A percentile compares a stretch with the other conserved stretches of the same genome.
Conservation (phyloP, 1,284 basidiomycete species). For the Vanrija sp. region DNA sequence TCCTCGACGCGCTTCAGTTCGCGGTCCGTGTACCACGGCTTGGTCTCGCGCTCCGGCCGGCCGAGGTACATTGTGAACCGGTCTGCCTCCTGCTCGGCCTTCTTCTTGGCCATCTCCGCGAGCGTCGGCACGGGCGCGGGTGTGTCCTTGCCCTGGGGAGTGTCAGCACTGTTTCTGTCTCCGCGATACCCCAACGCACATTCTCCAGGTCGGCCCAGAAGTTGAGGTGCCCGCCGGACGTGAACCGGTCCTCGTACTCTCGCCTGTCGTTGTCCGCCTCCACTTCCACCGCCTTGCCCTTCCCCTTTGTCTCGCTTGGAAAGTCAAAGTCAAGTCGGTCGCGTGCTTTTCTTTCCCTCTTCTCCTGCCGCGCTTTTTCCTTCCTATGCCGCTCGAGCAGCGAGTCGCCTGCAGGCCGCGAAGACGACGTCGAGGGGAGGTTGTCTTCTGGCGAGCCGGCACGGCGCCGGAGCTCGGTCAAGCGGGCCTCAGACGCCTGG, state of each 20-base stretch:
- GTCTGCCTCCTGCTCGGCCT: slow-evolving; percentile 41
- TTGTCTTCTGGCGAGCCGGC: slow-evolving; percentile 32
- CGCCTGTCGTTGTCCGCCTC: slow-evolving; percentile 7
- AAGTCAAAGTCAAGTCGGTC: slow-evolving; percentile 44
- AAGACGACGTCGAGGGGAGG: slow-evolving; percentile 30
- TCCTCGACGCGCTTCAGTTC: slow-evolving; percentile 45
- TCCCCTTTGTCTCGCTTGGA: slow-evolving; percentile 30
- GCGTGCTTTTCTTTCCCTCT: slow-evolving; percentile 11
- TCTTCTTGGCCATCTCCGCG: slow-evolving; percentile 33
- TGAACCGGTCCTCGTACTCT: slow-evolving; percentile 18
- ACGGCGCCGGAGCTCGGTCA: slow-evolving; percentile 34
- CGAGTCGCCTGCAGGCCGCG: slow-evolving; percentile 4
- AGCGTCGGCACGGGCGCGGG: background rate
- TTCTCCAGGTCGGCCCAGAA: slow-evolving; percentile 46
- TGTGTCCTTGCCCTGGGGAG: background rate
- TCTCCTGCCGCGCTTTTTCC: slow-evolving; percentile 26
- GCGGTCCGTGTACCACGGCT: slow-evolving; percentile 49
- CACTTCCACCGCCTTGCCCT: slow-evolving; percentile 5
- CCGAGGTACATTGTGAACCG: slow-evolving; percentile 49
- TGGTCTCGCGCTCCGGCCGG: slow-evolving; percentile 47
- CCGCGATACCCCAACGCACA: slow-evolving; percentile 16
- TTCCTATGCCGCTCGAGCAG: slow-evolving; percentile 34
- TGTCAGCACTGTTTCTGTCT: too few relatives aligned
- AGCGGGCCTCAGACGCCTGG: slow-evolving; percentile 37
- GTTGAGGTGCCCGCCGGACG: slow-evolving; percentile 44